phyloP scores from a whole-genome alignment of 805 yeast genomes.

The Pichia thaimueangensis region DNA sequence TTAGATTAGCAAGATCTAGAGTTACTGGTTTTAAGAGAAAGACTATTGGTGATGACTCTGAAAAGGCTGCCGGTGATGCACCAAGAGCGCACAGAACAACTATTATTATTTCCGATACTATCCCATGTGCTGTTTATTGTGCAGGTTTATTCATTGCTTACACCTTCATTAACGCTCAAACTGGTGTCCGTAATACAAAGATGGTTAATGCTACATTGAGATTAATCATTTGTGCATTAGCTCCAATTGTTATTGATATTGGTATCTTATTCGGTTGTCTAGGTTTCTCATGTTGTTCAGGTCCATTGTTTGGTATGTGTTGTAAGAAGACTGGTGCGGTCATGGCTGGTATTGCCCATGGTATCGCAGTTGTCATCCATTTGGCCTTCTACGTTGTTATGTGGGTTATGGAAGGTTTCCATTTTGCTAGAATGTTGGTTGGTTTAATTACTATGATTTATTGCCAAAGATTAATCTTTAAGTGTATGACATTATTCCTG shows the following conservation, averaged over 20 bases:
- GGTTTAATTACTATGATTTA: slow-evolving; percentile 82
- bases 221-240: slow-evolving; percentile 74
- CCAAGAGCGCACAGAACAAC: slow-evolving; percentile 77
- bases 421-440: slow-evolving; percentile 76
- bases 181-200: slow-evolving; percentile 57
- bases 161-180: slow-evolving; percentile 79
- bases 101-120: slow-evolving; percentile 59
- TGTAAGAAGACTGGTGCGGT: slow-evolving; percentile 97
- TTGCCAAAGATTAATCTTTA: slow-evolving; percentile 82
- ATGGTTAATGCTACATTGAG: slow-evolving; percentile 66
- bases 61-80: slow-evolving; percentile 78
- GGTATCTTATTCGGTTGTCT: slow-evolving; percentile 76
- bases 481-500: slow-evolving; percentile 67
- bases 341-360: slow-evolving; percentile 93
- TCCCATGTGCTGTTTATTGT: slow-evolving; percentile 66
- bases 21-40: slow-evolving; percentile 79
- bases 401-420: slow-evolving; percentile 97
- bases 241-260: slow-evolving; percentile 84
- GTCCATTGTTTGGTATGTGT: slow-evolving; percentile 90
- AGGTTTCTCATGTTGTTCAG: slow-evolving; percentile 91
- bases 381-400: slow-evolving; percentile 83
- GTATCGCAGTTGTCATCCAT: slow-evolving; percentile 85
- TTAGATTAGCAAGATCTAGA: slow-evolving; percentile 77
- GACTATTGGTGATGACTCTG: slow-evolving; percentile 69
- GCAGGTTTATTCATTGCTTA: slow-evolving; percentile 77